These are phyloP conservation scores for Ministeria vibrans DNA, from an alignment of 78 protist species.

Conservation along the genomic window DNA sequence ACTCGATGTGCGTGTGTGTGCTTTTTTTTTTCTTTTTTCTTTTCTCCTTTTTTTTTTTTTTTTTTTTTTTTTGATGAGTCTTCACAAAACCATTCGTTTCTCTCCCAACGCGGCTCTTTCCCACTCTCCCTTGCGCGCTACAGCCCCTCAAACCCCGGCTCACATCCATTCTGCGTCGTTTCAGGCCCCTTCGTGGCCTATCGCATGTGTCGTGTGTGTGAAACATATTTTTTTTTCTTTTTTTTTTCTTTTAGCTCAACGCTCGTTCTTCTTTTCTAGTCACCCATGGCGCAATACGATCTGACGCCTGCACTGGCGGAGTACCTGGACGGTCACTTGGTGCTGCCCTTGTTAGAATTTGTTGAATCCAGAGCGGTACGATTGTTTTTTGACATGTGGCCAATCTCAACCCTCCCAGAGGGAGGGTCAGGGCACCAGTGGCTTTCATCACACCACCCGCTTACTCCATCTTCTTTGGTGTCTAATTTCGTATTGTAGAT, in stretches of 20 bases:
- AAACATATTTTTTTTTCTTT: neutral
- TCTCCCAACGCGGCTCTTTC: neutral
- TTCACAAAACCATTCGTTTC: neutral
- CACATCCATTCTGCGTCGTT: neutral
- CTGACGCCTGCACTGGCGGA: slow-evolving; percentile 10
- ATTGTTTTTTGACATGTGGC: neutral
- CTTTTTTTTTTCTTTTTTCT: too few species aligned
- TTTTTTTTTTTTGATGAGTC: neutral
- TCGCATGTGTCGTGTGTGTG: neutral
- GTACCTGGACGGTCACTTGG: slow-evolving; percentile 30
- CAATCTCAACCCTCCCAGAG: neutral
- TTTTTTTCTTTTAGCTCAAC: neutral
- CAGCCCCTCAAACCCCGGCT: neutral
- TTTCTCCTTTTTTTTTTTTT: too few species aligned
- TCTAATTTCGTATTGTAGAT: neutral
- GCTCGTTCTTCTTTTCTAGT: neutral
- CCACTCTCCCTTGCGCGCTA: neutral
- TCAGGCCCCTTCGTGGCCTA: neutral
- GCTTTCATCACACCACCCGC: neutral
- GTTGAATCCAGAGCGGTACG: neutral
- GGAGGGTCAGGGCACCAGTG: neutral
- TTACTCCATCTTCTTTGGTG: neutral
- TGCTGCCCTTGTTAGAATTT: slow-evolving; percentile 21
- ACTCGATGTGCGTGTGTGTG: too few species aligned
- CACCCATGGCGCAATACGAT: slow-evolving; percentile 33